Evolutionary conservation across 352 stramenopile species (phyloP), one percentile per base, ranked within the genome.

Genomic region (Elongisporangium anandrum): DNA sequence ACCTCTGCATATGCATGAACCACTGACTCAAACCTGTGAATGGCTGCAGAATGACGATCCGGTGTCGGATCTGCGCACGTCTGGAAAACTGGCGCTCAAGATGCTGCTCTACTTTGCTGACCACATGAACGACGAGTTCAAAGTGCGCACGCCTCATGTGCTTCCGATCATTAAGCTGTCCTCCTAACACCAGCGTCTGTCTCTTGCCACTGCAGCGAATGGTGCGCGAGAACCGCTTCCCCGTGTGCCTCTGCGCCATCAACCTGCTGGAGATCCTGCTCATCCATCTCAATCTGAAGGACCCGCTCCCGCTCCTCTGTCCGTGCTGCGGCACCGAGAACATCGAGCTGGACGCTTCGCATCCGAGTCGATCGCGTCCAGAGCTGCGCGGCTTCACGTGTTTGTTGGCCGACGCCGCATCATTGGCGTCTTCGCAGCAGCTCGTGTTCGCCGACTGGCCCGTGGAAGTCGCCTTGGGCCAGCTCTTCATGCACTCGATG

Each of bases 81-180:
- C 80, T 2, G 77, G 80, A 4, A 72, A 76, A 16, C 63, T 90
- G 17, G 80, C 73, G 15, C 61, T 88, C 21, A 72, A 79, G 45
- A 87, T 88, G 77, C 69, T 90, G 39, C 66, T 90, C 13, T 85
- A 84, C 63, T 86, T 87, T 38, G 75, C 77, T 10, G 80, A 90
- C 17, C 74, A 86, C 54, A 63, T 81, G 48, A 85, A 88, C 53
- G 77, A 90, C 51, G 76, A 88, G 50, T 83, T 90, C 58, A 86
- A 90, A 61, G 79, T 85, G 57, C 26, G 45, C 2, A 20, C 2
- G 7, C 2, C 17, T 34, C 1, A 52, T 48, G 8, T 10, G n/a
- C 0, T 57, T 59, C 17, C 52, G 12, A 22, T 55, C 17, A 2
- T 63, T 54, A 5, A 13, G 26, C 26, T 9, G 26, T 1, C 12